phyloP scores from a whole-genome alignment of 768 basidiomycete genomes.

The Lactarius quietus region DNA sequence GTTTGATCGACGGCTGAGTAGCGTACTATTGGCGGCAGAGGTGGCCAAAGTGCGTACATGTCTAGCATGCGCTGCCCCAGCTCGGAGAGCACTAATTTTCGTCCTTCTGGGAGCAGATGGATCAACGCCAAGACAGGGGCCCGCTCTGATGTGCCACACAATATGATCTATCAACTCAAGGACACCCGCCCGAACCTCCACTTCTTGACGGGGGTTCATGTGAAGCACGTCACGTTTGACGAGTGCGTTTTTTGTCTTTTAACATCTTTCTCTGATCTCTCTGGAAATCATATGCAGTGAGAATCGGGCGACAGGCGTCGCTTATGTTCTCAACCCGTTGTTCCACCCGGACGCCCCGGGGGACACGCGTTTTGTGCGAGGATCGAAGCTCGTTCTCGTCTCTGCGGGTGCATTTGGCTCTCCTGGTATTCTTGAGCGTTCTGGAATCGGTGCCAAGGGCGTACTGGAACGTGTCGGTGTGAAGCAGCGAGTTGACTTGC shows the following conservation, averaged over 20 bases:
- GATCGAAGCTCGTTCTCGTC: constrained; percentile 38
- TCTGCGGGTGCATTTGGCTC: constrained; percentile 42
- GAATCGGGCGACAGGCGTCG: constrained; percentile 25
- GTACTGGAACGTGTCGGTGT: constrained; percentile 34
- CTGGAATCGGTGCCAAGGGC: constrained; percentile 39
- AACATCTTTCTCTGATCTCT: constrained; percentile 28
- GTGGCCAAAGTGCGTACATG: constrained; percentile 40
- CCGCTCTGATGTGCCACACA: constrained; percentile 51
- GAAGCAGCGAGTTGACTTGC: constrained; percentile 34
- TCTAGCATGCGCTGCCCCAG: neutral
- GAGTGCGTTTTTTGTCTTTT: constrained; percentile 18
- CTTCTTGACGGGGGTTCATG: constrained; percentile 34
- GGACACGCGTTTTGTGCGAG: constrained; percentile 28
- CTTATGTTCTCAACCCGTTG: neutral
- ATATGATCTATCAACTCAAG: constrained; percentile 38
- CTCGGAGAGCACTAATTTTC: neutral
- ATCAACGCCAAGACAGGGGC: constrained; percentile 46
- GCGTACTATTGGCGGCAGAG: constrained; percentile 36
- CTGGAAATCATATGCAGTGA: constrained; percentile 19
- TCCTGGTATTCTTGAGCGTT: constrained; percentile 53
- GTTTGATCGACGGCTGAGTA: neutral
- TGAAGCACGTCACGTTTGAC: constrained; percentile 36
- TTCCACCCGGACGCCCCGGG: constrained; percentile 25
- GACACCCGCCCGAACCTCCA: constrained; percentile 33
- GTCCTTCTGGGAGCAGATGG: constrained; percentile 39